Evolutionary conservation across 345 rosid species (phyloP).

Genomic region (Citrus cavaleriei): DNA sequence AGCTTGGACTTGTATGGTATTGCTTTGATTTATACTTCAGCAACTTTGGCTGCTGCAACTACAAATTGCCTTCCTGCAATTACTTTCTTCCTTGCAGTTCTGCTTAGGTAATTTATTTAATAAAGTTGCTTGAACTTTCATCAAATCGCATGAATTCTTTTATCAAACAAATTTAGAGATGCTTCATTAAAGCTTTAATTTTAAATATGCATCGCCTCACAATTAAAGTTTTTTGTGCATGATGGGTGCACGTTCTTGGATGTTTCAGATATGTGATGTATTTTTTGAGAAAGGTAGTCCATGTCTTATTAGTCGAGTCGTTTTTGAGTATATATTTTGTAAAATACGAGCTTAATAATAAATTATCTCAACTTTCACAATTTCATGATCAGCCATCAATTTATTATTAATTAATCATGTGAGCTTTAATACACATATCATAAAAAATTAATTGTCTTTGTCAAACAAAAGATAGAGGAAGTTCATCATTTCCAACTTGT

Average conservation of each 20-base stretch:
- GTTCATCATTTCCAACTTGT: neutral
- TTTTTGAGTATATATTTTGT: too few relatives aligned
- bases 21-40: constrained; percentile 69
- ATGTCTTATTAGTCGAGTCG: neutral
- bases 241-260: too few relatives aligned
- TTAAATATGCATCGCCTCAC: too few relatives aligned
- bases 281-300: too few relatives aligned
- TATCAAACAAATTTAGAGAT: neutral
- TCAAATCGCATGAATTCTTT: neutral
- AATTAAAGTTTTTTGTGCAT: too few relatives aligned
- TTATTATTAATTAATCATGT: neutral
- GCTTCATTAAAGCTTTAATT: neutral
- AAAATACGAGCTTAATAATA: neutral
- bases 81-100: constrained; percentile 83
- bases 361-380: neutral
- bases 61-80: constrained; percentile 80
- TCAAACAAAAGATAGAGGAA: neutral
- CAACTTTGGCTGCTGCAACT: constrained; percentile 87
- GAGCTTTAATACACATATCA: neutral
- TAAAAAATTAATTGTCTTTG: neutral
- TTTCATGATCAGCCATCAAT: neutral
- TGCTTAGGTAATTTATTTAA: constrained; percentile 45
- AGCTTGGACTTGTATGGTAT: constrained; percentile 64
- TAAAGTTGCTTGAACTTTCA: neutral
- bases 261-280: too few relatives aligned